Percentiles rank a stretch among this genome's conserved stretches.
Evolutionary conservation across 2,329 filamentous ascomycete genomes (phyloP).

Genomic region (Aspergillus fumigatiaffinis): DNA sequence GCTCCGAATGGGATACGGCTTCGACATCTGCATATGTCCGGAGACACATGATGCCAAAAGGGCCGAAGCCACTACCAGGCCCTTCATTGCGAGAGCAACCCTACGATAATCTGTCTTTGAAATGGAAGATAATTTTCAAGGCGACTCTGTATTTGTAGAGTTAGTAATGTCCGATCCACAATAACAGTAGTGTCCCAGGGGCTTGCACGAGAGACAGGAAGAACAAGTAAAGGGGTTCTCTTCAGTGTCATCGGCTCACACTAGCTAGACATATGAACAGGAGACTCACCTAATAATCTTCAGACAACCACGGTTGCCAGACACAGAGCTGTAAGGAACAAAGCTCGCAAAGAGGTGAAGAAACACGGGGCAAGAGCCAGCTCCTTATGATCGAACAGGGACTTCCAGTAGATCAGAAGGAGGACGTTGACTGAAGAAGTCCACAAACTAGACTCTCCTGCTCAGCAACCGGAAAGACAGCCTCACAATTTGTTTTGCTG

Average conservation of each 20-base stretch:
- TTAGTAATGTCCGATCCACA: neutral
- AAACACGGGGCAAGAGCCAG: neutral
- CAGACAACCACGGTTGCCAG: neutral
- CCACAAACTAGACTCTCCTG: neutral
- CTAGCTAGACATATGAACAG: neutral
- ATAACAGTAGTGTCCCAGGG: neutral
- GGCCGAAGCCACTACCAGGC: constrained; percentile 22
- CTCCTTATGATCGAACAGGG: neutral
- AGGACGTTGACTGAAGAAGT: neutral
- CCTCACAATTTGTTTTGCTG: neutral
- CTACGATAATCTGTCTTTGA: neutral
- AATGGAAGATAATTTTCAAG: neutral
- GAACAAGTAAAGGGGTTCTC: neutral
- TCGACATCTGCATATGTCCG: constrained; percentile 55
- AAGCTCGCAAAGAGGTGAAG: neutral
- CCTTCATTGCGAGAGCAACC: constrained; percentile 28
- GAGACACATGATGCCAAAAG: constrained; percentile 32
- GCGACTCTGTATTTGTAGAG: neutral
- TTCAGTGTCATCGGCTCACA: neutral
- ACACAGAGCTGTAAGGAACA: neutral
- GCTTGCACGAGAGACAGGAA: neutral
- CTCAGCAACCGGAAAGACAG: neutral
- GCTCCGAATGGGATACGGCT: constrained; percentile 52
- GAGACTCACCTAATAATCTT: neutral
- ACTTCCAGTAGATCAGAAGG: neutral